Evolutionary conservation across 1,139 yeast genomes (phyloP).

Genomic region (Diutina ranongensis): DNA sequence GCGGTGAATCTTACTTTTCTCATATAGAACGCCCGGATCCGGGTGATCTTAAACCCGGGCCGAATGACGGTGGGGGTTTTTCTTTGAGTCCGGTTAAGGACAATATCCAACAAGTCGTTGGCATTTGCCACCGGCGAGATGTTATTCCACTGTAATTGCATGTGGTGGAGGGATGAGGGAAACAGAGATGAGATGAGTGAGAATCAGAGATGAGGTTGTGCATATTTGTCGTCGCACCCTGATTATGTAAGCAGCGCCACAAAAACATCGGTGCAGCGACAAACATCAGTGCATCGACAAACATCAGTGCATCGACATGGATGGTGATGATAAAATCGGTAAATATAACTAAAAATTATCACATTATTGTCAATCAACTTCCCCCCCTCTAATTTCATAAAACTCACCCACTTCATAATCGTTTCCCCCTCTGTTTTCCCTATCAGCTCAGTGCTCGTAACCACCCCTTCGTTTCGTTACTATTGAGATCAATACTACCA

Average conservation of each 20-base stretch:
- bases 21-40: constrained; percentile 97
- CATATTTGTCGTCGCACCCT: neutral
- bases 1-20: constrained; percentile 93
- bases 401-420: too few species aligned
- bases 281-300: too few species aligned
- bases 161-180: constrained; percentile 14
- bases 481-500: too few species aligned
- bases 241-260: too few species aligned
- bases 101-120: constrained; percentile 91
- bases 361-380: too few species aligned
- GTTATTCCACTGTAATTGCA: constrained; percentile 98
- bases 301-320: too few species aligned
- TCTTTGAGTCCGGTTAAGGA: constrained; percentile 93
- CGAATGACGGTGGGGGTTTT: constrained; percentile 97
- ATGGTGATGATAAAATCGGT: too few species aligned
- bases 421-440: too few species aligned
- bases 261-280: too few species aligned
- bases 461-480: too few species aligned
- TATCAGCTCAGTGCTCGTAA: neutral
- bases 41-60: constrained; percentile 90
- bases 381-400: too few species aligned
- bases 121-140: constrained; percentile 90
- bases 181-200: neutral
- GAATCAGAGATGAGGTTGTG: neutral
- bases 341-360: too few species aligned